Evolutionary conservation across 352 stramenopile genomes (phyloP), one percentile per base, ranked within the genome.

Genomic region (Phytopythium helicoides): DNA sequence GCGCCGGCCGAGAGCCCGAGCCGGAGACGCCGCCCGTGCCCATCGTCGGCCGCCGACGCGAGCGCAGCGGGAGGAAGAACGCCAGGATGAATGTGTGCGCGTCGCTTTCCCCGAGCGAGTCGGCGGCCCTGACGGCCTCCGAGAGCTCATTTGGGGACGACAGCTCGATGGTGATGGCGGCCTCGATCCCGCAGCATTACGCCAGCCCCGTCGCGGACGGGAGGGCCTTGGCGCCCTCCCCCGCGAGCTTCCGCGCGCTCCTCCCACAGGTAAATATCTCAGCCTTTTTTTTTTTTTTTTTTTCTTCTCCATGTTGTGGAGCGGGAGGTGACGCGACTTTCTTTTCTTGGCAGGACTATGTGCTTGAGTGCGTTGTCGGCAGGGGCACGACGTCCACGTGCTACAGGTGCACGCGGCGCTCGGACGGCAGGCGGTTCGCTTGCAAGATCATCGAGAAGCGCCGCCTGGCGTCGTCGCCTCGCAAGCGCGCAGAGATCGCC

Each of bases 391-490:
- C 81, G 9, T 89, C 77, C 14, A 89, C 70, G 34, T 89, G 77
- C 56, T 89, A 87, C 62, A 72, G 76, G 11, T 87, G 73, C 45
- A 56, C 64, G 37, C 76, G 78, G 5, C 57, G 25, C 31, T 74
- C 50, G 0, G 78, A 89, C 59, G 66, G 64, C 23, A 56, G 53
- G 8, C 54, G 64, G 41, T 89, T 89, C 54, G 81, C 81, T 15
- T 91, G 81, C 56, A 91, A 91, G 48, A 79, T 91, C 47, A 87
- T 91, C 50, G 78, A 91, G 64, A 91, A 91, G 63, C 68, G 71
- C 3, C 63, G 62, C 0, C 59, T 91, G 11, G 69, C 75, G 9
- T 58, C 73, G 9, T 80, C 81, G 36, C 52, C 64, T 9, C 56
- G 64, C 22, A 76, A 82, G 45, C 66, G 77, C 33, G 58, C 77